These are phyloP conservation scores for Microglena sp. DNA, from an alignment of 139 green algal species.

Conservation along the genomic window DNA sequence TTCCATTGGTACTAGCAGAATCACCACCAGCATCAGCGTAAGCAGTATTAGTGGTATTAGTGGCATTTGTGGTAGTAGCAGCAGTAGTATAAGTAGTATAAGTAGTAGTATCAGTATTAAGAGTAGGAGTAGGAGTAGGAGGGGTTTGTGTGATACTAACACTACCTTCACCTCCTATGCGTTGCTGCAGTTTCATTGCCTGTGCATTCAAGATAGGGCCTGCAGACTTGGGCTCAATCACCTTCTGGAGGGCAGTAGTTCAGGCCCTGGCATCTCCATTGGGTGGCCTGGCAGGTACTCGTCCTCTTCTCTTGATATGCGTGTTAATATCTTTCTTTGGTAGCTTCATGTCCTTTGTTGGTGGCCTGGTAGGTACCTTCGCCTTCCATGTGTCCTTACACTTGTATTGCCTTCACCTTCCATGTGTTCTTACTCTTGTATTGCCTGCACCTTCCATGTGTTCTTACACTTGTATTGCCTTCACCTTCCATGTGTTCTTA, in stretches of 20 bases:
- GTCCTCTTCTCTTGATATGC: too few species aligned
- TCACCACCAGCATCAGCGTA: too few species aligned
- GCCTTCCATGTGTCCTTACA: not conserved
- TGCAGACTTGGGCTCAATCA: constrained; percentile 12
- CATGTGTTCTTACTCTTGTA: too few species aligned
- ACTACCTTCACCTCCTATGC: not conserved
- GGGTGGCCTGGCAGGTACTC: not conserved
- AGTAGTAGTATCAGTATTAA: not conserved
- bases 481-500: too few species aligned
- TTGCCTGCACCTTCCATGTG: too few species aligned
- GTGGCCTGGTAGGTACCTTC: not conserved
- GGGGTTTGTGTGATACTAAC: not conserved
- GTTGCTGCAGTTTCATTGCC: not conserved
- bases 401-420: too few species aligned
- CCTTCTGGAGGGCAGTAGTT: too few species aligned
- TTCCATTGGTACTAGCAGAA: too few species aligned
- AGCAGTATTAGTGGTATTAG: not conserved
- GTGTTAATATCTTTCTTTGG: too few species aligned
- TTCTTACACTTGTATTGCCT: too few species aligned
- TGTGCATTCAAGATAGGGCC: constrained; percentile 10
- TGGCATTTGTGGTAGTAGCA: not conserved
- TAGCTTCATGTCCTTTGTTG: not conserved
- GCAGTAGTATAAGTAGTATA: not conserved
- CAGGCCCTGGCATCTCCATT: constrained; percentile 5
- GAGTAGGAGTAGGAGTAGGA: not conserved